Percentiles rank a stretch among this genome's conserved stretches.
phyloP scores from a whole-genome alignment of 208 protist genomes.

The Sergeia podlipaevii region DNA sequence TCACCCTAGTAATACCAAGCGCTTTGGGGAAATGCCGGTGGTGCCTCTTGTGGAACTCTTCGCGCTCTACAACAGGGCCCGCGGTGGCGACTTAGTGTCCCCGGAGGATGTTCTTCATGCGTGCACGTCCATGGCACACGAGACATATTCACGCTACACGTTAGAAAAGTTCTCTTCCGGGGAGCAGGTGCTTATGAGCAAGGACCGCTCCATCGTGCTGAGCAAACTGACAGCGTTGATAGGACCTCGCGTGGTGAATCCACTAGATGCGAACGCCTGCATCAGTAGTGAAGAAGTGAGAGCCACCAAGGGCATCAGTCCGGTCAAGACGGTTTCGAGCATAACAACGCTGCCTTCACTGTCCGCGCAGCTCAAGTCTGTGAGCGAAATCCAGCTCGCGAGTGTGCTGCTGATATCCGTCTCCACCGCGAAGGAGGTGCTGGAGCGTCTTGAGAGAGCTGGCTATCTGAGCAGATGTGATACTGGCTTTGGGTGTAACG shows the following conservation, averaged over 20 bases:
- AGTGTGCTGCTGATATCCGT: slow-evolving; percentile 40
- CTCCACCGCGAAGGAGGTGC: slow-evolving; percentile 54
- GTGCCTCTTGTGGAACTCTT: slow-evolving; percentile 84
- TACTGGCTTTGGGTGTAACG: slow-evolving; percentile 57
- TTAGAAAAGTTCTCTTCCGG: slow-evolving; percentile 68
- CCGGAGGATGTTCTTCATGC: slow-evolving; percentile 70
- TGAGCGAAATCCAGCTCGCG: slow-evolving; percentile 68
- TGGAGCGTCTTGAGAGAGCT: slow-evolving; percentile 36
- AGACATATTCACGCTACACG: slow-evolving; percentile 32
- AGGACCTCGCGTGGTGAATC: slow-evolving; percentile 45
- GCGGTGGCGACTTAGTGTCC: slow-evolving; percentile 71
- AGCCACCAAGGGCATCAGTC: neutral
- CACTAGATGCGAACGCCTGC: neutral
- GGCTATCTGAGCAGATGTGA: slow-evolving; percentile 73
- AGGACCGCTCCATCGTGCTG: slow-evolving; percentile 54
- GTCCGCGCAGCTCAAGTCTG: slow-evolving; percentile 22
- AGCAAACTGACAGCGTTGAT: slow-evolving; percentile 37
- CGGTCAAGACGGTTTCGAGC: slow-evolving; percentile 19
- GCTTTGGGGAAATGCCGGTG: slow-evolving; percentile 70
- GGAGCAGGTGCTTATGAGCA: slow-evolving; percentile 60
- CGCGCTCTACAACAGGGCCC: slow-evolving; percentile 81
- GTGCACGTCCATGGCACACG: slow-evolving; percentile 44
- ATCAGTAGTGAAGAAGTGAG: neutral
- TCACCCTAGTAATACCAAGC: slow-evolving; percentile 62
- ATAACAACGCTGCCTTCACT: slow-evolving; percentile 30